Evolutionary conservation across 345 rosid genomes (phyloP), one percentile per base, ranked within the genome.

Genomic region (Laguncularia racemosa): DNA sequence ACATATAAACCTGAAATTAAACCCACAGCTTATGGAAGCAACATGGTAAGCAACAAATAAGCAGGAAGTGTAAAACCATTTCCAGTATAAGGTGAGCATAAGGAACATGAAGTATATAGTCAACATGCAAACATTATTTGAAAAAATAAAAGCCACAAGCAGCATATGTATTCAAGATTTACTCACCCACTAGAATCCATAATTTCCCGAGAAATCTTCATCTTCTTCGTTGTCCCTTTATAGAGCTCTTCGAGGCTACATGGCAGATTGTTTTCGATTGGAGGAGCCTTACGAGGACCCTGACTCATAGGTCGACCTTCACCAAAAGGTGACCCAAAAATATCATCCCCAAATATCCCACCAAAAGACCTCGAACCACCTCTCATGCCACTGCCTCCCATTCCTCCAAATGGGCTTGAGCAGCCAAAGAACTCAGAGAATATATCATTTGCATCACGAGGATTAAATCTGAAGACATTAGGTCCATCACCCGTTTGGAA

Each of bases 141-240:
- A 47, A 14, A 14, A 47, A 47, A 47, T 14, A 4, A 47, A 47
- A 4, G 18, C 7, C 50, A 47, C n/a, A 47, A 47, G 14, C 21
- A 21, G 12, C 53, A 50, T 3, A 11, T 12, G 18, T 50, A 21
- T 21, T 50, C 63, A n/a, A 38, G 26, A 52, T 19, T 1, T n/a
- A 62, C 88, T 68, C 66, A 87, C 97, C 96, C 93, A 45, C 71
- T 73, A 0, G 73, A 72, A 73, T 90, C 93, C 1, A 77, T 73
- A 16, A 83, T 84, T 57, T 81, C 88, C 53, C 97, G 81, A 15
- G 96, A 84, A 67, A 90, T 90, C 77, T 83, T 87, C 93, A 90
- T 80, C 84, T 87, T 90, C 70, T 83, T 90, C 3, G 87, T 72
- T 15, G 74, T 64, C 3, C 97, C 96, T 53, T 77, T 87, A 52